phyloP scores from a whole-genome alignment of 2,329 filamentous ascomycete species.

The Coniochaeta ligniaria region DNA sequence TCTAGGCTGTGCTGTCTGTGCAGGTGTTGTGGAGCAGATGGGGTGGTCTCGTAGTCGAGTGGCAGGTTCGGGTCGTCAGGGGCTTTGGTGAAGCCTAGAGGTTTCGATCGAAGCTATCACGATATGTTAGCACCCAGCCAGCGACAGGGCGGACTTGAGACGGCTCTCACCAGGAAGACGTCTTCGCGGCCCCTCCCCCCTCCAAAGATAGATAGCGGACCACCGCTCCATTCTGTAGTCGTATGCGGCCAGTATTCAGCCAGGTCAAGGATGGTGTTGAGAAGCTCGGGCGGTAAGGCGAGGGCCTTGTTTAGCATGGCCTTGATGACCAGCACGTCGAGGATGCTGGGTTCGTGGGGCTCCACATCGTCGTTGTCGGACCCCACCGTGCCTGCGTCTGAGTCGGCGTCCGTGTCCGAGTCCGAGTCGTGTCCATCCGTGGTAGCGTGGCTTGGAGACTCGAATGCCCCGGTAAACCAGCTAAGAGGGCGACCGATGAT shows the following conservation, averaged over 20 bases:
- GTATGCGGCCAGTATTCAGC: slow-evolving; percentile 58
- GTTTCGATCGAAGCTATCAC: slow-evolving; percentile 29
- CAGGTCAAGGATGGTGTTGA: slow-evolving; percentile 48
- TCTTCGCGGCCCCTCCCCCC: background rate
- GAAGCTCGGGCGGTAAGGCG: slow-evolving; percentile 44
- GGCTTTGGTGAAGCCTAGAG: slow-evolving; percentile 25
- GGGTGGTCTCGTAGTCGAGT: background rate
- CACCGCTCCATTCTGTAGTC: slow-evolving; percentile 7
- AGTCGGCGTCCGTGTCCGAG: no score
- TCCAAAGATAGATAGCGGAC: background rate
- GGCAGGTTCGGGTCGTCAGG: slow-evolving; percentile 16
- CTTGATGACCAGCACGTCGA: slow-evolving; percentile 43
- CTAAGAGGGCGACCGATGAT: background rate
- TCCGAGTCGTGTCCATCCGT: background rate
- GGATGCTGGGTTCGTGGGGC: slow-evolving; percentile 26
- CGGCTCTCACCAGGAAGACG: background rate
- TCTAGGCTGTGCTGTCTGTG: slow-evolving; percentile 21
- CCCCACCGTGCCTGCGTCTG: background rate
- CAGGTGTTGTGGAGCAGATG: slow-evolving; percentile 6
- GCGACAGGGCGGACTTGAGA: background rate
- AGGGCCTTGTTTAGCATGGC: slow-evolving; percentile 35
- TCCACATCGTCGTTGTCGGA: background rate
- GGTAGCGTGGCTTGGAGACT: background rate
- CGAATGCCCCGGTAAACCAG: background rate
- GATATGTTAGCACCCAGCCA: background rate